phyloP scores from a whole-genome alignment of 306 rosid genomes.

The barrel medic (Medicago truncatula) region DNA sequence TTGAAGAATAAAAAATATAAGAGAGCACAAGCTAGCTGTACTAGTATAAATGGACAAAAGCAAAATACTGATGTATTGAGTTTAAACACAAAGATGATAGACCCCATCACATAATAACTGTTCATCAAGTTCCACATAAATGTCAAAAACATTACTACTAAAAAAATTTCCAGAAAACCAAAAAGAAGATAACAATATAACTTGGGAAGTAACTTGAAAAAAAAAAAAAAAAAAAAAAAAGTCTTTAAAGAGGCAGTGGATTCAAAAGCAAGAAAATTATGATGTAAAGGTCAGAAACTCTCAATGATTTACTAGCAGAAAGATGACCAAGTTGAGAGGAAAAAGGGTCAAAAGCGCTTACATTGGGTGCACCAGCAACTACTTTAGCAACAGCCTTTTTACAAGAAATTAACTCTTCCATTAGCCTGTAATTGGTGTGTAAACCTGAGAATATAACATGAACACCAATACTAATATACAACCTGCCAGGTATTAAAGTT shows the following conservation, averaged over 20 bases:
- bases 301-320: conserved; percentile 29
- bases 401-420: conserved; percentile 97
- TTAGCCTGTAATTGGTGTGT: conserved; percentile 92
- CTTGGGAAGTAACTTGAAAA: conserved; percentile 9
- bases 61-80: conserved; percentile 15
- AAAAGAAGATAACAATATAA: conserved; percentile 13
- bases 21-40: neutral
- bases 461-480: conserved; percentile 28
- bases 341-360: conserved; percentile 48
- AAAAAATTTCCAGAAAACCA: conserved; percentile 10
- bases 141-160: conserved; percentile 9
- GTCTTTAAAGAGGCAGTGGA: neutral
- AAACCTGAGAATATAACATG: conserved; percentile 66
- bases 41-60: conserved; percentile 22
- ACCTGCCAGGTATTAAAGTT: conserved; percentile 31
- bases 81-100: conserved; percentile 1
- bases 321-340: conserved; percentile 20
- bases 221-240: neutral
- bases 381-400: conserved; percentile 87
- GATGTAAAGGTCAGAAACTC: conserved; percentile 9
- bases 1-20: conserved; percentile 19
- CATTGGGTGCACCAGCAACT: conserved; percentile 87
- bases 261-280: conserved; percentile 17
- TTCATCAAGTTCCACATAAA: conserved; percentile 14
- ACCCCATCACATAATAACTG: neutral